These are phyloP conservation scores for Cicer yamashitae DNA, from an alignment of 306 rosid genomes.

Conservation along the genomic window DNA sequence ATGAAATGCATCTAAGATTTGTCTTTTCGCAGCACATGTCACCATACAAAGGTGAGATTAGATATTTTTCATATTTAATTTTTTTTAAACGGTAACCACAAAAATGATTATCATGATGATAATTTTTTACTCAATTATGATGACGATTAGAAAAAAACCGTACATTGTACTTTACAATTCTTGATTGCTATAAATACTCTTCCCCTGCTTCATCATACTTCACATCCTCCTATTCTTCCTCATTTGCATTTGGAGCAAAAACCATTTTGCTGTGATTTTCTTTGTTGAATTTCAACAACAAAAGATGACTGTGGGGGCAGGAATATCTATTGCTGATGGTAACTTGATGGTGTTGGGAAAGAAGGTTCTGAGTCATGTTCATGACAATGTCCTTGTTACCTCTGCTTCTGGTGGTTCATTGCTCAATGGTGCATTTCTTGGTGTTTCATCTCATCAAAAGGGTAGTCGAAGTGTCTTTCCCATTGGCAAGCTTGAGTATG, in stretches of 20 bases:
- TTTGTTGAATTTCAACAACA: background rate
- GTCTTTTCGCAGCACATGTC: too few relatives aligned
- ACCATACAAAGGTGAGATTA: background rate
- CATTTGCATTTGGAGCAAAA: conserved; percentile 9
- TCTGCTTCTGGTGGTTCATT: conserved; percentile 67
- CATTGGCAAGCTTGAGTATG: conserved; percentile 75
- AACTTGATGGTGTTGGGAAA: conserved; percentile 75
- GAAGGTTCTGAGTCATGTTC: conserved; percentile 61
- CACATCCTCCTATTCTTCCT: background rate
- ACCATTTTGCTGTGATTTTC: background rate
- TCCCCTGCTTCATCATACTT: background rate
- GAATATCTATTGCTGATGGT: conserved; percentile 65
- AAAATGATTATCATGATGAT: background rate
- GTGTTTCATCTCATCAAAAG: conserved; percentile 64
- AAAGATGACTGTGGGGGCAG: conserved; percentile 87
- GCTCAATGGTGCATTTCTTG: conserved; percentile 79
- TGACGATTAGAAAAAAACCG: background rate
- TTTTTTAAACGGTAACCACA: background rate
- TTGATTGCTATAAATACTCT: conserved; percentile 28
- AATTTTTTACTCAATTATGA: too few relatives aligned
- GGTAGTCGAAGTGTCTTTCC: conserved; percentile 79
- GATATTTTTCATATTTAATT: background rate
- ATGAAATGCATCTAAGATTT: too few relatives aligned
- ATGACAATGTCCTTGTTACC: conserved; percentile 60
- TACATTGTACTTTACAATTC: background rate